Percentiles rank a stretch among this genome's conserved stretches.
phyloP scores from a whole-genome alignment of 2,329 filamentous ascomycete species.

The Ascochyta pisi region DNA sequence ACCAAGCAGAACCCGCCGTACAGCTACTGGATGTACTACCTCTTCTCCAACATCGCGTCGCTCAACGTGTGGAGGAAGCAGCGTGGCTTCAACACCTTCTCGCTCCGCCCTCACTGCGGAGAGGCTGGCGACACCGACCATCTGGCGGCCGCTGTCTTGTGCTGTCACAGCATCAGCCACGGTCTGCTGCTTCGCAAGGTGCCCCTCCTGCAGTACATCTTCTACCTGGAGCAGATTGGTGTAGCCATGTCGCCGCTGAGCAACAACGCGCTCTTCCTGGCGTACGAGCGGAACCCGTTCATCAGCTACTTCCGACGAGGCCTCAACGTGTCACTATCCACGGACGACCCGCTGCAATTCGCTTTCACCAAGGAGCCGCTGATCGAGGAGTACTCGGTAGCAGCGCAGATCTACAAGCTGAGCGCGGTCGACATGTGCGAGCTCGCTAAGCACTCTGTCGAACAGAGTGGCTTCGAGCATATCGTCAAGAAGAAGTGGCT shows the following conservation, averaged over 20 bases:
- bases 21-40: slow-evolving; percentile 98
- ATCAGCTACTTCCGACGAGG: slow-evolving; percentile 94
- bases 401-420: slow-evolving; percentile 97
- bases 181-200: slow-evolving; percentile 92
- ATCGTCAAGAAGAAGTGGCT: slow-evolving; percentile 92
- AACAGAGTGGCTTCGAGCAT: slow-evolving; percentile 91
- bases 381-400: slow-evolving; percentile 97
- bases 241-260: slow-evolving; percentile 99
- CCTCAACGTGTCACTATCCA: slow-evolving; percentile 93
- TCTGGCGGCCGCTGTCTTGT: slow-evolving; percentile 86
- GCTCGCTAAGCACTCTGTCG: slow-evolving; percentile 92
- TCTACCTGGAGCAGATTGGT: slow-evolving; percentile 97
- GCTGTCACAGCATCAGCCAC: slow-evolving; percentile 96
- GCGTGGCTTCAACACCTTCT: slow-evolving; percentile 94
- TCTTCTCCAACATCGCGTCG: slow-evolving; percentile 92
- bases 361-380: slow-evolving; percentile 98
- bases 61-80: slow-evolving; percentile 90
- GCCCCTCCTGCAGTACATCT: slow-evolving; percentile 92
- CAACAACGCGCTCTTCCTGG: slow-evolving; percentile 95
- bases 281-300: slow-evolving; percentile 97
- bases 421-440: slow-evolving; percentile 99
- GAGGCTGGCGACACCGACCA: slow-evolving; percentile 98
- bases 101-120: slow-evolving; percentile 91
- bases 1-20: slow-evolving; percentile 97
- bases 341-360: slow-evolving; percentile 96